Evolutionary conservation across 805 yeast genomes (phyloP).

Genomic region (Ogataea corticis): DNA sequence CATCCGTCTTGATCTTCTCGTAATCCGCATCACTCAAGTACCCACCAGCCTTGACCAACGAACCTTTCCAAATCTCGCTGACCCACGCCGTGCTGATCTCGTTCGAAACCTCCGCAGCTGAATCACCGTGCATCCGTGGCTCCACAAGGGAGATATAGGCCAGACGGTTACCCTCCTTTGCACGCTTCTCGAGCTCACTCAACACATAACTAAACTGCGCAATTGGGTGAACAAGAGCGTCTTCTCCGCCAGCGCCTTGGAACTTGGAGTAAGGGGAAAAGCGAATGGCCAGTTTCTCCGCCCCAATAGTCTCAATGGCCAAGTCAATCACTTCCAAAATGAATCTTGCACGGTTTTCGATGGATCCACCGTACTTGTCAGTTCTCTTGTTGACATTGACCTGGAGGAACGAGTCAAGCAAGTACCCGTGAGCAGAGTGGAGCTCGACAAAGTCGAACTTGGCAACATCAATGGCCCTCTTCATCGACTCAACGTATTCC

Average conservation of each 20-base stretch:
- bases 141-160: constrained; percentile 45
- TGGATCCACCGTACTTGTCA: constrained; percentile 44
- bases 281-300: constrained; percentile 48
- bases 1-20: not conserved
- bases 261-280: constrained; percentile 47
- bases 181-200: constrained; percentile 27
- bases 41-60: constrained; percentile 12
- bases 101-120: constrained; percentile 1
- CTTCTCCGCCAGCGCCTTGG: constrained; percentile 8
- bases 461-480: constrained; percentile 35
- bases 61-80: constrained; percentile 11
- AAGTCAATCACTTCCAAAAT: constrained; percentile 51
- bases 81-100: not conserved
- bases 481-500: constrained; percentile 45
- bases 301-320: constrained; percentile 51
- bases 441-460: constrained; percentile 45
- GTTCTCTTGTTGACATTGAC: constrained; percentile 38
- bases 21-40: not conserved
- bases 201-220: not conserved
- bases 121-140: constrained; percentile 67
- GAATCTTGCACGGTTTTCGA: constrained; percentile 43
- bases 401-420: constrained; percentile 42
- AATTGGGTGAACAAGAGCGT: not conserved
- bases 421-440: constrained; percentile 43
- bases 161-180: constrained; percentile 34